These are phyloP conservation scores for Paramecium caudatum DNA, from an alignment of 73 alveolate genomes.

Conservation along the genomic window DNA sequence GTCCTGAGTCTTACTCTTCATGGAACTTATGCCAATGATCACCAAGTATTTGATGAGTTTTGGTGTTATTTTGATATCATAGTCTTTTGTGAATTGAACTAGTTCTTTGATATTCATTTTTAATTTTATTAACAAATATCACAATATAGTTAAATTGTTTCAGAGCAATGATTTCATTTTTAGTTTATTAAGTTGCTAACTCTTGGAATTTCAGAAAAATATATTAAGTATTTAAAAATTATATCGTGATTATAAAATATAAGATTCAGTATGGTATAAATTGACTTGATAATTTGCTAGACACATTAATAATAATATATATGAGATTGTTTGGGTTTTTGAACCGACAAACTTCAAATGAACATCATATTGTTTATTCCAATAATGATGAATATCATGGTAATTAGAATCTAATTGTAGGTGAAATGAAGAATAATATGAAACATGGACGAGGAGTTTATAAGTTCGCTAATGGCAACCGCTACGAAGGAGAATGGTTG, in stretches of 20 bases:
- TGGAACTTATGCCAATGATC: not conserved
- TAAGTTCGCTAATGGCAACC: conserved; percentile 69
- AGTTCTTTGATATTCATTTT: conserved; percentile 27
- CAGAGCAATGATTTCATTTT: no score
- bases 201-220: no score
- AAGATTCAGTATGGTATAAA: no score
- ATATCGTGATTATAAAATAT: no score
- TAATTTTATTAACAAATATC: no score
- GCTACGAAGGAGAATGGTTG: conserved; percentile 59
- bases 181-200: no score
- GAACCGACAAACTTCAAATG: not conserved
- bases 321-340: conserved; percentile 27
- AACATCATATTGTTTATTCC: conserved; percentile 35
- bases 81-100: not conserved
- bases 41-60: conserved; percentile 2
- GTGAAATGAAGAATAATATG: conserved; percentile 40
- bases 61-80: not conserved
- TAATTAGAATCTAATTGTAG: not conserved
- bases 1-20: conserved; percentile 2
- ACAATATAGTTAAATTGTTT: no score
- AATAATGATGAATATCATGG: conserved; percentile 66
- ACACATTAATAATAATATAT: no score
- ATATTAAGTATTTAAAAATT: no score
- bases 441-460: conserved; percentile 48
- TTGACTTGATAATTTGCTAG: no score